Percentiles rank a stretch among this genome's conserved stretches.
phyloP scores from a whole-genome alignment of 225 moss, liverwort and hornwort genomes.

The Climacium dendroides region DNA sequence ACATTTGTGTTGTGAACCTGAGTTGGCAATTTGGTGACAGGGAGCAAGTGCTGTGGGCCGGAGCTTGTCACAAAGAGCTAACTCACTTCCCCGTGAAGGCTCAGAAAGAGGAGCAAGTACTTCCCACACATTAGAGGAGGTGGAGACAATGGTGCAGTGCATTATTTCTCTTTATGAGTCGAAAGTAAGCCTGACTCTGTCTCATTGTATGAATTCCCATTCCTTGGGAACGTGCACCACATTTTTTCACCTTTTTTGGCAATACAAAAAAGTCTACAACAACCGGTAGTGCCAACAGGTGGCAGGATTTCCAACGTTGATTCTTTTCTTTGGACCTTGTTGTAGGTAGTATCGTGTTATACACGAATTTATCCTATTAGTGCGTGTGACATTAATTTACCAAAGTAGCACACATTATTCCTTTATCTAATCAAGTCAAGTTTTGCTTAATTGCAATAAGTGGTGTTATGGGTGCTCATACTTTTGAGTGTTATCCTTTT shows the following conservation, averaged over 20 bases:
- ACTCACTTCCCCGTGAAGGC: constrained; percentile 25
- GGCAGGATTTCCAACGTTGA: too few relatives aligned
- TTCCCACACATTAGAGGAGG: constrained; percentile 76
- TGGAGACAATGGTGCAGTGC: constrained; percentile 86
- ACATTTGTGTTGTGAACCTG: not conserved
- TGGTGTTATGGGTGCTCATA: not conserved
- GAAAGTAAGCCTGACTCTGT: constrained; percentile 30
- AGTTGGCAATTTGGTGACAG: not conserved
- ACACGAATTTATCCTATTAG: too few relatives aligned
- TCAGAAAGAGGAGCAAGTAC: constrained; percentile 34
- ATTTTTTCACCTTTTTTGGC: too few relatives aligned
- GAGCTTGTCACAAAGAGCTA: constrained; percentile 22
- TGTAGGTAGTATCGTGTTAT: too few relatives aligned
- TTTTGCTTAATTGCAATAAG: not conserved
- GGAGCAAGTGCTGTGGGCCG: constrained; percentile 27
- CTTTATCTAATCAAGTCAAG: not conserved
- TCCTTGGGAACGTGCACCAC: not conserved
- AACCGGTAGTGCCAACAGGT: too few relatives aligned
- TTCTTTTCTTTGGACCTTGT: too few relatives aligned
- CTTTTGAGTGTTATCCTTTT: not conserved
- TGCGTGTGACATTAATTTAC: not conserved
- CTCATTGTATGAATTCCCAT: not conserved
- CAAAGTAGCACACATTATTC: not conserved
- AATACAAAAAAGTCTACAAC: too few relatives aligned
- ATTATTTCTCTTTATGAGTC: constrained; percentile 82